Evolutionary conservation across 2,329 filamentous ascomycete species (phyloP).

Genomic region (Fonsecaea pugnacius): DNA sequence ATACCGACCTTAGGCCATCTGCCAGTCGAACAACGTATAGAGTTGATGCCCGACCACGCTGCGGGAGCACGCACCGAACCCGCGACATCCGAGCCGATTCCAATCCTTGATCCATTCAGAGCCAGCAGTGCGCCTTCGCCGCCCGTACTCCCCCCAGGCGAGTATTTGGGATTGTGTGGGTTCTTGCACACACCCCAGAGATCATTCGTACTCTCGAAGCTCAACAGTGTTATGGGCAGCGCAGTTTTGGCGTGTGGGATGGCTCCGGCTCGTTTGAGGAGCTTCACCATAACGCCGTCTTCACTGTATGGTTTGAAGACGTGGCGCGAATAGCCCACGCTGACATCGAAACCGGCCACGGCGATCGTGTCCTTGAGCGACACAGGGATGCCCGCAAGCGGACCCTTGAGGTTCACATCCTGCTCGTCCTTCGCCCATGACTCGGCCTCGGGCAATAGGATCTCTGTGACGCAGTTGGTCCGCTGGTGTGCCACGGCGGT

Average conservation of each 20-base stretch:
- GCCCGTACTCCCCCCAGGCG: constrained; percentile 84
- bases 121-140: constrained; percentile 83
- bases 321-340: constrained; percentile 77
- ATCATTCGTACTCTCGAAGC: constrained; percentile 78
- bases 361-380: constrained; percentile 79
- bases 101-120: constrained; percentile 79
- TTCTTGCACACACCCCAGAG: constrained; percentile 84
- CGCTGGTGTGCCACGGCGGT: constrained; percentile 80
- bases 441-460: constrained; percentile 79
- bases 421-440: constrained; percentile 62
- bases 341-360: constrained; percentile 80
- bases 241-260: constrained; percentile 94
- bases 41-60: constrained; percentile 88
- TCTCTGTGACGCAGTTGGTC: constrained; percentile 88
- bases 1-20: constrained; percentile 86
- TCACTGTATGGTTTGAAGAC: constrained; percentile 66
- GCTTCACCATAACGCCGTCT: constrained; percentile 73
- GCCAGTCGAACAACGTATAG: constrained; percentile 82
- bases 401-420: constrained; percentile 73
- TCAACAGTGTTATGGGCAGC: constrained; percentile 80
- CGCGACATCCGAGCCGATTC: constrained; percentile 88
- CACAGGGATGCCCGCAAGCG: constrained; percentile 83
- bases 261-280: constrained; percentile 84
- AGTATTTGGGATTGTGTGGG: constrained; percentile 81
- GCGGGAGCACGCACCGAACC: constrained; percentile 85